Base-by-base conservation (phyloP, 257 asterid species). In the Leptodermis oblonga region DNA sequence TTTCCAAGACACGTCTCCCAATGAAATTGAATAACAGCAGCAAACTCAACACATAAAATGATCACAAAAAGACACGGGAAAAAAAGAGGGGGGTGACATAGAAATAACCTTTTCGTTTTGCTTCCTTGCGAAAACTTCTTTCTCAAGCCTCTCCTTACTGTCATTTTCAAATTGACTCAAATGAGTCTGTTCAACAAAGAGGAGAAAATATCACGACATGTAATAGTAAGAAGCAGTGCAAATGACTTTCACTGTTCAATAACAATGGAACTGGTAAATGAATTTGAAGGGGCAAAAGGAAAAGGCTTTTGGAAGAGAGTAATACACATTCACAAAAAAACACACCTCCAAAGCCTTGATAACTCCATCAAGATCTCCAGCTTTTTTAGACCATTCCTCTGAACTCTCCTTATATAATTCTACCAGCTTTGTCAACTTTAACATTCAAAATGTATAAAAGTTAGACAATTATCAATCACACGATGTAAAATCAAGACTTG, bases 301-400 rank as follows among this genome's bases (percentile, higher is more conserved):
- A 15, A 36, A 48, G 22, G n/a, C 12, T 39, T 56, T 14, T 37
- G 26, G 46, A 14, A 13, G 26, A 13, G 26, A 60, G 28, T 17
- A 33, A 52, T 53, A 46, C 25, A 33, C 31, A 49, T 31, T 22
- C 15, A 43, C 25, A 74, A 69, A 9, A 28, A 63, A 37, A 39
- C 88, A 81, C 74, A 90, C 97, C 82, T 94, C 99, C 76, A 91
- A 79, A 64, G 99, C 99, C 86, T 86, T 94, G 78, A 94, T 85
- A 52, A 89, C 97, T 74, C 97, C 97, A 83, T 94, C 97, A 53
- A 94, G 99, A 60, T 91, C 97, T 56, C 89, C 94, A 30, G 97
- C 97, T 86, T 91, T 94, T 82, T 91, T 91, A 58, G 99, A 87
- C 97, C 97, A 94, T 70, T 90, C 97, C 70, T 86, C 95, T 0